Conservation (phyloP, 306 rosid species). For the cucumber (Cucumis sativus) region Cucumber_9930_V3 NC_026655.2:18730501-18731000, state of each 20-base stretch:
- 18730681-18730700: slow-evolving; percentile 36
- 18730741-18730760: not conserved
- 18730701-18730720: slow-evolving; percentile 11
- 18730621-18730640: slow-evolving; percentile 70
- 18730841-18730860: too few relatives aligned
- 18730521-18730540: not conserved
- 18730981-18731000: too few relatives aligned
- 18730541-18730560: not conserved
- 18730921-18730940: too few relatives aligned
- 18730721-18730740: slow-evolving; percentile 6
- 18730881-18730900: too few relatives aligned
- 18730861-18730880: too few relatives aligned
- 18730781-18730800: not conserved
- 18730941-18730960: too few relatives aligned
- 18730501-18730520: not conserved
- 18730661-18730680: slow-evolving; percentile 72
- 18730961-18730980: too few relatives aligned
- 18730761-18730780: not conserved
- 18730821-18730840: too few relatives aligned
- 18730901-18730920: too few relatives aligned
- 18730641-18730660: slow-evolving; percentile 56
- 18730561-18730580: not conserved
- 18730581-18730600: not conserved
- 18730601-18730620: slow-evolving; percentile 43
- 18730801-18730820: not conserved